Evolutionary conservation across 192 early-diverging fungal species (phyloP), one percentile per base, ranked within the genome.

Genomic region (Thamnidium elegans): DNA sequence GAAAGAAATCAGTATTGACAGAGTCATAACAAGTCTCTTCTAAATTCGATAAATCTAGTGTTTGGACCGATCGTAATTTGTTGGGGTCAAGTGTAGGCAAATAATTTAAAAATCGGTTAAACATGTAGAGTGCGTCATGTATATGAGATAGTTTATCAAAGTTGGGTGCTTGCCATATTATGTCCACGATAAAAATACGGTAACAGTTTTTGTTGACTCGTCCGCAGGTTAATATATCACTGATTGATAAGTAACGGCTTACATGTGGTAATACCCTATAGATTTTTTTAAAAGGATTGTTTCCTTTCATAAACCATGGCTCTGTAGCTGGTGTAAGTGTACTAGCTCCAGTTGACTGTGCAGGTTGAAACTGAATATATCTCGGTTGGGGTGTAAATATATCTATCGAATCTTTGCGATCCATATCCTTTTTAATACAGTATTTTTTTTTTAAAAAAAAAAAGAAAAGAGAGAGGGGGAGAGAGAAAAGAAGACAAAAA

Each of bases 1-100:
- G 45, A 30, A 61, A 44, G 26, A 61, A 61, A 43, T 61, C 14
- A 0, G 59, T 42, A 20, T 61, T 21, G 15, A 61, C 15, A 26
- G 23, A 43, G 15, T 26, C 45, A 44, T 61, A 61, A 14, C 44
- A 26, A 23, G 23, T 11, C 21, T 61, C 59, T 31, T 61, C 42
- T 8, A 61, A 21, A 19, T 61, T 43, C 0, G 44, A 45, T 36
- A 58, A 20, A 8, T 42, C 36, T 7, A 58, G 31, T 58, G 19
- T 21, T 42, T 58, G 32, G 7, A 58, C 34, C 36, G 55, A 42
- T 20, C 39, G 32, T 20, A 19, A 21, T 19, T 13, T 17, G 17
- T 19, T 58, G 19, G 20, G 13, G 26, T 26, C 26, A 26, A 26
- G 26, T 20, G 19, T 8, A 14, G 55, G 55, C 19, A 58, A 3